Conservation (phyloP, 2,329 filamentous ascomycete species). For the Periconia macrospinosa region DNA sequence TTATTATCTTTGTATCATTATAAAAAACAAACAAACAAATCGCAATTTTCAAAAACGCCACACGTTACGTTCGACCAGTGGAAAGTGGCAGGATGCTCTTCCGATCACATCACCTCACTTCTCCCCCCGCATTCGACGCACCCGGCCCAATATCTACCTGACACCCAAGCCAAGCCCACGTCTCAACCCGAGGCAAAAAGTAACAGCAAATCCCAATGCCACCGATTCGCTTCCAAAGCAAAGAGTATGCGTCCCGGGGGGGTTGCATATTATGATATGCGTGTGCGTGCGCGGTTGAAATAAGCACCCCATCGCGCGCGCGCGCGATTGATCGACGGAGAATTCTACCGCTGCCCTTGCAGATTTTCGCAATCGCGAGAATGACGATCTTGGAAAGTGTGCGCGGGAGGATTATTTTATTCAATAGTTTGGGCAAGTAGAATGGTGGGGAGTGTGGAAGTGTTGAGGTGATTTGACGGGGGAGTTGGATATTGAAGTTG, state of each 20-base stretch:
- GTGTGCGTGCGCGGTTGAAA: not conserved
- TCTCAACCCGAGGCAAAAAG: not conserved
- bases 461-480: no score
- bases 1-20: no score
- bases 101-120: not conserved
- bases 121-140: not conserved
- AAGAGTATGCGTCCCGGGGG: no score
- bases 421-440: not conserved
- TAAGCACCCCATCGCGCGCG: not conserved
- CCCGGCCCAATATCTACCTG: not conserved
- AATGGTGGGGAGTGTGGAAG: no score
- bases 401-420: not conserved
- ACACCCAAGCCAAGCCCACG: not conserved
- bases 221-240: no score
- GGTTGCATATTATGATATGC: no score
- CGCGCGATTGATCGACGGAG: not conserved
- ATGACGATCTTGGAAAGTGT: not conserved
- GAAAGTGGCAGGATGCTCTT: not conserved
- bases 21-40: no score
- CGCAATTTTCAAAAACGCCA: no score
- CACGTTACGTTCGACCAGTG: no score
- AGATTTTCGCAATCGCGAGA: not conserved
- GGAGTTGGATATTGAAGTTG: no score
- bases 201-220: not conserved
- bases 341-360: not conserved